These are phyloP conservation scores for Alternaria angustiovoidea DNA, from an alignment of 2,329 filamentous ascomycete genomes.

Conservation along the genomic window DNA sequence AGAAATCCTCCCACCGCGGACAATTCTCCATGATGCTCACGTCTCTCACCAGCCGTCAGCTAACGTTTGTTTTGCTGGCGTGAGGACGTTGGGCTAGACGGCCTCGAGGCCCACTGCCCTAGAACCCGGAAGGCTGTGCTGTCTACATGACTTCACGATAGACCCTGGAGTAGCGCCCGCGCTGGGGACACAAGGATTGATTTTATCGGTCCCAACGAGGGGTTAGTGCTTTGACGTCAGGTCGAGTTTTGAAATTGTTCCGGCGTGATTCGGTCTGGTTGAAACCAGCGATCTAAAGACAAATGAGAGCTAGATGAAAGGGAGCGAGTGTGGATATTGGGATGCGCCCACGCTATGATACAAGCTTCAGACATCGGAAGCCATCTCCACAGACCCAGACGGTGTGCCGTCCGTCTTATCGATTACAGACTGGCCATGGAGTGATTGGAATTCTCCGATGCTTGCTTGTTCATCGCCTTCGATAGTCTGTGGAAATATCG, in stretches of 20 bases:
- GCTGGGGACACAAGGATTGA: not conserved
- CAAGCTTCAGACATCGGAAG: slow-evolving; percentile 1
- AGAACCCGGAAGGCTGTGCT: not conserved
- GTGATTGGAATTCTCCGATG: not conserved
- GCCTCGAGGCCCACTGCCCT: not conserved
- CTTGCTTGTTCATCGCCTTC: not conserved
- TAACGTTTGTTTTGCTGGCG: not conserved
- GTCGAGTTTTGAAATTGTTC: slow-evolving; percentile 4
- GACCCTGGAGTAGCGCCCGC: slow-evolving; percentile 6
- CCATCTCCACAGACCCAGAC: slow-evolving; percentile 13
- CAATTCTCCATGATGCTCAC: not conserved
- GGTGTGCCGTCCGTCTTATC: slow-evolving; percentile 11
- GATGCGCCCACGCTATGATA: slow-evolving; percentile 7
- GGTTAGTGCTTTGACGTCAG: slow-evolving; percentile 1
- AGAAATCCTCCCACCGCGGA: not conserved
- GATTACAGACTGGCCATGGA: slow-evolving; percentile 2
- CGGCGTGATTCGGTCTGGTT: slow-evolving; percentile 7
- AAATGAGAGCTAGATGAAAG: slow-evolving; percentile 13
- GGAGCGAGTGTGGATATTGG: slow-evolving; percentile 11
- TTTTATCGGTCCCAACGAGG: slow-evolving; percentile 5
- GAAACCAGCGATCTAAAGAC: slow-evolving; percentile 8
- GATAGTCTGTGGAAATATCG: not conserved
- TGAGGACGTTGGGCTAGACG: slow-evolving; percentile 1
- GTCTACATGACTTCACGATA: slow-evolving; percentile 3
- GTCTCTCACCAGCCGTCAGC: slow-evolving; percentile 8